Conservation (phyloP, 163 green algal genomes). For the Smithsoniella earleae region DNA sequence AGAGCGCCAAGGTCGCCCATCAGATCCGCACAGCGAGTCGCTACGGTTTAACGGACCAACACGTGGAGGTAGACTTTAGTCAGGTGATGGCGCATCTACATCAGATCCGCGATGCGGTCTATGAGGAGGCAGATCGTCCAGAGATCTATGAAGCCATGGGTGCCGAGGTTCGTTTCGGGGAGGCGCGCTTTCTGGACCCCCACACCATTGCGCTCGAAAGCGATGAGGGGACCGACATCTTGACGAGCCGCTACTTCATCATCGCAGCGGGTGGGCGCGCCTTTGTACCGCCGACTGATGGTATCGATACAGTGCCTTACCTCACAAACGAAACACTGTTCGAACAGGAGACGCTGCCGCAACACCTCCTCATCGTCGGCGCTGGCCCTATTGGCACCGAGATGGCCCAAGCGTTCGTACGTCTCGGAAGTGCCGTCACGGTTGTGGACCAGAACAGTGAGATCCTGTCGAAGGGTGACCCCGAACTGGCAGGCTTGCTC, state of each 20-base stretch:
- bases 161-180: neutral
- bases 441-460: too few species aligned
- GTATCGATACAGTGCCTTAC: neutral
- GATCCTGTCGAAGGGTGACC: too few species aligned
- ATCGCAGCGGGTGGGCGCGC: neutral
- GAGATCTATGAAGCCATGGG: slow-evolving; percentile 3
- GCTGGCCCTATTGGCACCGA: too few species aligned
- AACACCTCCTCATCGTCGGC: too few species aligned
- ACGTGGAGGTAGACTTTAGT: neutral
- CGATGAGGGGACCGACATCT: neutral
- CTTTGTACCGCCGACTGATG: neutral
- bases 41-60: neutral
- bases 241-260: neutral
- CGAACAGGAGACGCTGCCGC: too few species aligned
- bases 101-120: neutral
- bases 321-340: neutral
- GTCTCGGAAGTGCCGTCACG: too few species aligned
- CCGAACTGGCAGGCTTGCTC: too few species aligned
- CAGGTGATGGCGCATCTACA: neutral
- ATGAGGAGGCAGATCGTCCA: neutral
- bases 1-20: neutral
- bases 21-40: neutral
- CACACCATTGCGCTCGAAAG: neutral
- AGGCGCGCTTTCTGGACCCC: neutral
- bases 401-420: too few species aligned